phyloP scores from a whole-genome alignment of 208 protist species.

The Trypanosoma brucei region DNA sequence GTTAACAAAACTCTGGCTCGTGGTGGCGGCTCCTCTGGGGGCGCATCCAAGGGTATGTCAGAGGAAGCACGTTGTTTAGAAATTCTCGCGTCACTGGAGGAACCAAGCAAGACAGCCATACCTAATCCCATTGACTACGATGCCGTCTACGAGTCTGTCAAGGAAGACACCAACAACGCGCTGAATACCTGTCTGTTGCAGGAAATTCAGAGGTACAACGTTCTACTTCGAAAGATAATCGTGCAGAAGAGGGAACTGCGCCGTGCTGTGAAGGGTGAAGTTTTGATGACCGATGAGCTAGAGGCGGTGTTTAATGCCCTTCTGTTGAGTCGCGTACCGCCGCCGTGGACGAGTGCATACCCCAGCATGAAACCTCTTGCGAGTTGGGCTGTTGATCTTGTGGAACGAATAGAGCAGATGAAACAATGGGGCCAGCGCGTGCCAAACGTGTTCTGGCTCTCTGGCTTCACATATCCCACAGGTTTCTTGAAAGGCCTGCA shows the following conservation, averaged over 20 bases:
- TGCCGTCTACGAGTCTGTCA: slow-evolving; percentile 85
- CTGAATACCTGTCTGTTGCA: slow-evolving; percentile 97
- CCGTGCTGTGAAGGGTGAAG: slow-evolving; percentile 95
- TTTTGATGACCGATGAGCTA: slow-evolving; percentile 96
- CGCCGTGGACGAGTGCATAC: slow-evolving; percentile 94
- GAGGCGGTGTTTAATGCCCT: slow-evolving; percentile 93
- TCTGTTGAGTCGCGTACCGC: slow-evolving; percentile 90
- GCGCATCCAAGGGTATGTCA: slow-evolving; percentile 34
- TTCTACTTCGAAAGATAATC: slow-evolving; percentile 89
- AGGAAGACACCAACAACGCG: slow-evolving; percentile 86
- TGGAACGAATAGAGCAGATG: slow-evolving; percentile 92
- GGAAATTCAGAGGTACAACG: slow-evolving; percentile 97
- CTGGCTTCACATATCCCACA: slow-evolving; percentile 98
- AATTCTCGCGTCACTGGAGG: slow-evolving; percentile 83
- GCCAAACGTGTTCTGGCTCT: slow-evolving; percentile 96
- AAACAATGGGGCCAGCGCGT: slow-evolving; percentile 89
- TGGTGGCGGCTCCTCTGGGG: slow-evolving; percentile 37
- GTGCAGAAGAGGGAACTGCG: slow-evolving; percentile 89
- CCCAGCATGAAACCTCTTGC: slow-evolving; percentile 96
- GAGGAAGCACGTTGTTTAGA: slow-evolving; percentile 85
- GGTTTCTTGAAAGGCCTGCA: slow-evolving; percentile 97
- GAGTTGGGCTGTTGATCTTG: slow-evolving; percentile 95
- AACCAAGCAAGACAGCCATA: slow-evolving; percentile 76
- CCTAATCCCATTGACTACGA: slow-evolving; percentile 88
- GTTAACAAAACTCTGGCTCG: slow-evolving; percentile 76